Percentiles rank a stretch among this genome's conserved stretches.
phyloP scores from a whole-genome alignment of 352 stramenopile genomes.

The Phytophthora constricta region DNA sequence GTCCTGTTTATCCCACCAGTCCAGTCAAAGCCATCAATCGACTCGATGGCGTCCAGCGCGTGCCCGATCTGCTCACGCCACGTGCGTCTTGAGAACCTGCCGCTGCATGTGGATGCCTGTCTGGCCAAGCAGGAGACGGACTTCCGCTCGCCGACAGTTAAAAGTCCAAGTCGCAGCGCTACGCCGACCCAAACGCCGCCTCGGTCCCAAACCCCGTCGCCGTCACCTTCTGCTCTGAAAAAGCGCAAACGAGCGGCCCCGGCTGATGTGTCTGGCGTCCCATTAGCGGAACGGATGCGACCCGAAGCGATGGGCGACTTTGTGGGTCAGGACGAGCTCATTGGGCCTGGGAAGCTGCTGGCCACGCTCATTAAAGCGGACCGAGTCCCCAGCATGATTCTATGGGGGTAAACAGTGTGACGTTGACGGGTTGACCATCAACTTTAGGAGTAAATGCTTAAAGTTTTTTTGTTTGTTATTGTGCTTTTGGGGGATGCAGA shows the following conservation, averaged over 20 bases:
- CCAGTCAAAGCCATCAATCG: too few species aligned
- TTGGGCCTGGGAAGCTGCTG: slow-evolving; percentile 67
- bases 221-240: slow-evolving; percentile 38
- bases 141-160: slow-evolving; percentile 10
- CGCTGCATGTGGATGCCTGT: slow-evolving; percentile 78
- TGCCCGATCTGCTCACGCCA: slow-evolving; percentile 85
- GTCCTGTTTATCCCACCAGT: too few species aligned
- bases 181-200: neutral
- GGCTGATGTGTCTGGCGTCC: slow-evolving; percentile 38
- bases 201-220: slow-evolving; percentile 17
- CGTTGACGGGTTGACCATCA: neutral
- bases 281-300: slow-evolving; percentile 81
- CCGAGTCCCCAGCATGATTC: slow-evolving; percentile 85
- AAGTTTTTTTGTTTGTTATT: too few species aligned
- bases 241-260: slow-evolving; percentile 55
- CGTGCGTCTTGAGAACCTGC: slow-evolving; percentile 75
- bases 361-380: slow-evolving; percentile 67
- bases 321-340: slow-evolving; percentile 72
- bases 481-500: slow-evolving; percentile 25
- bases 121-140: slow-evolving; percentile 37
- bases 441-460: too few species aligned
- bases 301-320: slow-evolving; percentile 66
- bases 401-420: slow-evolving; percentile 66
- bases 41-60: slow-evolving; percentile 42
- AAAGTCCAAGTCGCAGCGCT: slow-evolving; percentile 14